Base-by-base conservation (phyloP, 1,139 yeast genomes). In the Magnusiomyces tetraspermus region DNA sequence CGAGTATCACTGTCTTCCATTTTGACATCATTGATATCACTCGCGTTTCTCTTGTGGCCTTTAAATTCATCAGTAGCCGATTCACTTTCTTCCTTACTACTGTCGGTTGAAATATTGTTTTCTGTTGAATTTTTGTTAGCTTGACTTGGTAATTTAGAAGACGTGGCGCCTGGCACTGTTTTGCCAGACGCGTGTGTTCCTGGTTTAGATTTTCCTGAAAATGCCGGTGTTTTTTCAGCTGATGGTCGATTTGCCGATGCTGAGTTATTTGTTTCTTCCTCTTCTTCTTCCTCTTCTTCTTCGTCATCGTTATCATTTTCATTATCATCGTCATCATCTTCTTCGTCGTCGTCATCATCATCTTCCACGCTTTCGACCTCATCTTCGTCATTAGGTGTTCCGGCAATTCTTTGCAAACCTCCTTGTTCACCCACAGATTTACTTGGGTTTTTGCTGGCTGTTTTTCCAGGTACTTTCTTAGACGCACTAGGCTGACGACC, bases 261-360 rank as follows among this genome's bases (percentile, higher is more conserved):
- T 19, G 47, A 48, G 30, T 46, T 49, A 6, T 41, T 41, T 31
- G 22, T n/a, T 8, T 46, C 51, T 21, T 37, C 49, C 13, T 49
- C 53, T 15, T 23, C 48, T 30, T 33, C 38, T 4, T 23, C 48
- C 31, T 33, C 38, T 4, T 54, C 54, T 40, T 46, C 46, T 42
- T 51, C 51, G 40, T 36, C 26, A 26, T 50, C 33, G 40, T 33
- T 30, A 17, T 42, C 47, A 2, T 13, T 43, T 11, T 26, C 43
- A n/a, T 26, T n/a, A 8, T 53, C 54, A 23, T 51, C 51, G 15
- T 48, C 51, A 10, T 46, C 48, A 22, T 48, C 55, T n/a, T 49
- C 51, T 4, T 43, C 53, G 33, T 46, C 51, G n/a, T 43, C 53
- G 1, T 53, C 55, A 11, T 48, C 52, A 38, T 50, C 53, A 13